Conservation (phyloP, 2,329 filamentous ascomycete species). For the Sarocladiaceae sp. region DNA sequence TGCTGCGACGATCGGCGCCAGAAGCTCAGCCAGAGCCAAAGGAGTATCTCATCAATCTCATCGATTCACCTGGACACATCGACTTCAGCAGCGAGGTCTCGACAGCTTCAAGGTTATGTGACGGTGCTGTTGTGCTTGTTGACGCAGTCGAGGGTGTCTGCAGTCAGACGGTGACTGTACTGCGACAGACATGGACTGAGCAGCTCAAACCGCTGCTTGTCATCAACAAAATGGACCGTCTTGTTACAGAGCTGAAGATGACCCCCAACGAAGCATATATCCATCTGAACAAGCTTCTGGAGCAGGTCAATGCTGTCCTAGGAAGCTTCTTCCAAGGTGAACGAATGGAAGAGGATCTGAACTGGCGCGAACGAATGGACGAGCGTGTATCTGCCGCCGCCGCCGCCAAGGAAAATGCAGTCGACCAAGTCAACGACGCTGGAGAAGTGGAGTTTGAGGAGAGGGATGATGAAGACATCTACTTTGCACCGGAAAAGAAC, state of each 20-base stretch:
- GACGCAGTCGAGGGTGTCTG: conserved; percentile 98
- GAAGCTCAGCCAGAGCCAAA: conserved; percentile 67
- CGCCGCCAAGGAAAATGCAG: conserved; percentile 52
- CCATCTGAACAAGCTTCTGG: conserved; percentile 82
- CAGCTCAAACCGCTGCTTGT: conserved; percentile 91
- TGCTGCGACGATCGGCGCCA: conserved; percentile 69
- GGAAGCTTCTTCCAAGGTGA: conserved; percentile 98
- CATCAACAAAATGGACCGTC: conserved; percentile 96
- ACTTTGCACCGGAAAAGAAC: conserved; percentile 96
- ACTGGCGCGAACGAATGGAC: conserved; percentile 92
- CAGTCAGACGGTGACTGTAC: conserved; percentile 95
- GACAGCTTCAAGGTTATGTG: conserved; percentile 88
- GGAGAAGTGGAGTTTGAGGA: conserved; percentile 75
- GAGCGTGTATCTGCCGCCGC: conserved; percentile 72
- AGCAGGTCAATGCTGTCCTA: conserved; percentile 95
- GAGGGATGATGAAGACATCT: conserved; percentile 91
- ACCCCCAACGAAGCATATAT: conserved; percentile 83
- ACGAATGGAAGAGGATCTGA: conserved; percentile 95
- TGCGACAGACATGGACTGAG: conserved; percentile 92
- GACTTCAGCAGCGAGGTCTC: conserved; percentile 99
- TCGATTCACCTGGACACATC: conserved; percentile 93
- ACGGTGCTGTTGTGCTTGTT: conserved; percentile 89
- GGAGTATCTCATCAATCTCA: conserved; percentile 94
- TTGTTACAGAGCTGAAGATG: conserved; percentile 93
- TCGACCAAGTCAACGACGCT: conserved; percentile 46